Percentiles rank a stretch among this genome's conserved stretches.
Evolutionary conservation across 345 rosid species (phyloP).

Genomic region (Xanthoceras sorbifolium): DNA sequence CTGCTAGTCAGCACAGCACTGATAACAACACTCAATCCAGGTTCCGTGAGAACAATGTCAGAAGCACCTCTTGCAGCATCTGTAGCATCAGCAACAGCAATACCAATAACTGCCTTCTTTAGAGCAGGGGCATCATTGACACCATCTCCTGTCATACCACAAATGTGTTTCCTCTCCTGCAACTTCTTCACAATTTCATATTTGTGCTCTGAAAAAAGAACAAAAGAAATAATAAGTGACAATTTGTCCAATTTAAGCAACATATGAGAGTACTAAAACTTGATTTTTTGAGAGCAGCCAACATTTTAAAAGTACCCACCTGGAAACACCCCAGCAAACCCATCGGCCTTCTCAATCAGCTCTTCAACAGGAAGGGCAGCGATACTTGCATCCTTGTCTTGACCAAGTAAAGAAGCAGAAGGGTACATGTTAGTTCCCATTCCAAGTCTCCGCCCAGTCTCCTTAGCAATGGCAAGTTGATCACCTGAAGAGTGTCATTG

Average conservation of each 20-base stretch:
- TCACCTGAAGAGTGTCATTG: slow-evolving; percentile 39
- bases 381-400: slow-evolving; percentile 57
- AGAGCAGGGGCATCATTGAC: slow-evolving; percentile 96
- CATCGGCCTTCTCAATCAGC: slow-evolving; percentile 90
- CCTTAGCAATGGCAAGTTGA: slow-evolving; percentile 90
- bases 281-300: neutral
- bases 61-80: slow-evolving; percentile 91
- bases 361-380: slow-evolving; percentile 81
- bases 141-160: slow-evolving; percentile 98
- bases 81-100: slow-evolving; percentile 91
- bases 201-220: slow-evolving; percentile 70
- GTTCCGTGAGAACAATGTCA: slow-evolving; percentile 76
- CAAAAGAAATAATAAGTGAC: neutral
- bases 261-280: neutral
- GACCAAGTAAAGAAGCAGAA: slow-evolving; percentile 79
- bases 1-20: slow-evolving; percentile 88
- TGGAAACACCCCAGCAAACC: slow-evolving; percentile 95
- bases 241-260: neutral
- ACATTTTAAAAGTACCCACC: slow-evolving; percentile 38
- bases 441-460: slow-evolving; percentile 92
- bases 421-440: slow-evolving; percentile 99
- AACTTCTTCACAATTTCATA: slow-evolving; percentile 93
- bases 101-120: slow-evolving; percentile 94
- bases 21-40: slow-evolving; percentile 89
- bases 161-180: slow-evolving; percentile 80